phyloP scores from a whole-genome alignment of 2,329 filamentous ascomycete species.

The Aureobasidium sp. region DNA sequence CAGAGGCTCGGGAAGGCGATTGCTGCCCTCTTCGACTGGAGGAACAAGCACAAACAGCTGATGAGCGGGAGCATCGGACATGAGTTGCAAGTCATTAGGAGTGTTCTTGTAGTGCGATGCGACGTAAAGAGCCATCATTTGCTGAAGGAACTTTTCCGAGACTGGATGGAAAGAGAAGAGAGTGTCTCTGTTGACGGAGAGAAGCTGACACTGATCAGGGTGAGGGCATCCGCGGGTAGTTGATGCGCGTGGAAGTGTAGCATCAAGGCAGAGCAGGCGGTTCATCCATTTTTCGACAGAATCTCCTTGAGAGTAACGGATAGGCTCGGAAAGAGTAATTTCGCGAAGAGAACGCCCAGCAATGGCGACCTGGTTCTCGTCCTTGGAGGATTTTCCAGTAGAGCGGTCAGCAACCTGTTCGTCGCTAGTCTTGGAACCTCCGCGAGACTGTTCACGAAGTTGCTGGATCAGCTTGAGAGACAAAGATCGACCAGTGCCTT shows the following conservation, averaged over 20 bases:
- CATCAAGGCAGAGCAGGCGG: slow-evolving; percentile 84
- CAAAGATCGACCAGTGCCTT: slow-evolving; percentile 89
- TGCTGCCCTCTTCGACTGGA: slow-evolving; percentile 68
- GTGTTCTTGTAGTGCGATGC: slow-evolving; percentile 98
- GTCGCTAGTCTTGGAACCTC: slow-evolving; percentile 48
- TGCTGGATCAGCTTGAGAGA: slow-evolving; percentile 97
- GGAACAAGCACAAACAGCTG: slow-evolving; percentile 92
- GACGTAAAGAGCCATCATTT: slow-evolving; percentile 97
- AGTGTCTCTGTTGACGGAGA: slow-evolving; percentile 93
- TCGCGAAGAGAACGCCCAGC: slow-evolving; percentile 78
- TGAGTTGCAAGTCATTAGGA: slow-evolving; percentile 93
- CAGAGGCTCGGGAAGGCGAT: slow-evolving; percentile 80
- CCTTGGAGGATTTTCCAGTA: slow-evolving; percentile 66
- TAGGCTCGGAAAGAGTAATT: slow-evolving; percentile 87
- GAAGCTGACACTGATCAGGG: slow-evolving; percentile 81
- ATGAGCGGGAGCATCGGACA: slow-evolving; percentile 96
- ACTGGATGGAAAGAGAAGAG: slow-evolving; percentile 97
- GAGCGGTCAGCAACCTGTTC: slow-evolving; percentile 69
- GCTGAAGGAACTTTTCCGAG: slow-evolving; percentile 92
- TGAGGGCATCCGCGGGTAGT: slow-evolving; percentile 79
- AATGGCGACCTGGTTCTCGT: slow-evolving; percentile 50
- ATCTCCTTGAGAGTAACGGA: slow-evolving; percentile 87
- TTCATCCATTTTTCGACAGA: slow-evolving; percentile 95
- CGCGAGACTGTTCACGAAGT: slow-evolving; percentile 82
- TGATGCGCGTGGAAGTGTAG: slow-evolving; percentile 72